A percentile compares a stretch with the other conserved stretches of the same genome.
Evolutionary conservation across 2,329 filamentous ascomycete genomes (phyloP).

Genomic region (Nigrospora oryzae): DNA sequence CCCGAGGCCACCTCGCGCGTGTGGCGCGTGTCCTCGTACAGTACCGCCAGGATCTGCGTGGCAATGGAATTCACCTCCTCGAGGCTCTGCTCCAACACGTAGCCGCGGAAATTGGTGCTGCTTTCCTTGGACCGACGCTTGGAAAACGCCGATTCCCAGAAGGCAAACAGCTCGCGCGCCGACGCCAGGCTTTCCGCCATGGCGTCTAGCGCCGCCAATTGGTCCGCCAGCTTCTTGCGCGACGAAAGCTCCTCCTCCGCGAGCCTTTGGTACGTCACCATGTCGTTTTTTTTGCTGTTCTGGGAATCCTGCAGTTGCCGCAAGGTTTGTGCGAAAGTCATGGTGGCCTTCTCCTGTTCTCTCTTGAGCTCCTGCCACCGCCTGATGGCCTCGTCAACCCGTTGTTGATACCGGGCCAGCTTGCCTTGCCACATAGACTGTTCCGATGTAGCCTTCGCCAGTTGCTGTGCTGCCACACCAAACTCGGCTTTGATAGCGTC

Average conservation of each 20-base stretch:
- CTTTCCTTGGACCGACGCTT: slow-evolving; percentile 8
- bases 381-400: not conserved
- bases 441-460: not conserved
- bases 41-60: slow-evolving; percentile 15
- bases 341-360: not conserved
- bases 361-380: not conserved
- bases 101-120: slow-evolving; percentile 13
- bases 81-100: slow-evolving; percentile 16
- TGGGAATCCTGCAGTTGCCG: not conserved
- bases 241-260: not conserved
- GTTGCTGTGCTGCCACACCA: not conserved
- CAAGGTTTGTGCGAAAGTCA: not conserved
- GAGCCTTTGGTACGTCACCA: not conserved
- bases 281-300: not conserved
- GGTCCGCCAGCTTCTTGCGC: not conserved
- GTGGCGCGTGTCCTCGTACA: slow-evolving; percentile 17
- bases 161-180: slow-evolving; percentile 13
- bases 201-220: not conserved
- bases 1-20: not conserved
- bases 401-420: not conserved
- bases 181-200: not conserved
- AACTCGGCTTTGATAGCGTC: not conserved
- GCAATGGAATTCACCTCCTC: slow-evolving; percentile 18
- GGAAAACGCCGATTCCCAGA: slow-evolving; percentile 16
- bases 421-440: not conserved